Base-by-base conservation (phyloP, 768 basidiomycete genomes). In the Clathrus columnatus region DNA sequence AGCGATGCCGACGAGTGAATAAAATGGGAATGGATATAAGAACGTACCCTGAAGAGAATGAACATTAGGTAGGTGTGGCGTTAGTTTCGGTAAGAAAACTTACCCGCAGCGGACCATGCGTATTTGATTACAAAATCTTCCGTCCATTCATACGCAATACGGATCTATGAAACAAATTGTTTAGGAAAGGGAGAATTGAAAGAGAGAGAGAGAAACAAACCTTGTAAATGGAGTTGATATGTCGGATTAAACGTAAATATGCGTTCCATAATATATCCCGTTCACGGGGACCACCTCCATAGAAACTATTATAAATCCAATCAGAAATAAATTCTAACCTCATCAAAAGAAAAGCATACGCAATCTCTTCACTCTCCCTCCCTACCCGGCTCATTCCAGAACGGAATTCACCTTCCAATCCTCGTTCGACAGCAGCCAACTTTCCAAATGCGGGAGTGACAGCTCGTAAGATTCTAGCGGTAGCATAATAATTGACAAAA, bases 71-170 rank as follows among this genome's bases (percentile, higher is more conserved):
- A 14, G 23, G n/a, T 10, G 11, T 5, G 51, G 10, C 42, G 29
- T 21, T 7, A 10, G 17, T 26, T n/a, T 11, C 30, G 14, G 11
- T 3, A 8, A 5, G n/a, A 48, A 46, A 16, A 11, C 54, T n/a
- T 2, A 55, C 54, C 95, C 4, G 83, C 84, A 0, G 93, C 93
- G 8, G 88, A 91, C 94, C 92, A 96, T 7, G 90, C 72, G 67
- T 96, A 97, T 68, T 96, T 96, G 75, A 96, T 92, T 18, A 96
- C 87, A 61, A 91, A 93, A 71, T 96, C 94, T 65, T 96, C 94
- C 0, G 90, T 96, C 93, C 89, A 96, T 70, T 84, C 90, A 63
- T 91, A 94, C 1, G 86, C 86, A 47, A 94, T 90, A 16, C 91
- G 84, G 51, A 91, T 89, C 87, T 90, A 58, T 26, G 32, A 4